Percentiles rank a stretch among this genome's conserved stretches.
phyloP scores from a whole-genome alignment of 2,329 filamentous ascomycete genomes.

The Pyrenophora tritici-repentis region DNA sequence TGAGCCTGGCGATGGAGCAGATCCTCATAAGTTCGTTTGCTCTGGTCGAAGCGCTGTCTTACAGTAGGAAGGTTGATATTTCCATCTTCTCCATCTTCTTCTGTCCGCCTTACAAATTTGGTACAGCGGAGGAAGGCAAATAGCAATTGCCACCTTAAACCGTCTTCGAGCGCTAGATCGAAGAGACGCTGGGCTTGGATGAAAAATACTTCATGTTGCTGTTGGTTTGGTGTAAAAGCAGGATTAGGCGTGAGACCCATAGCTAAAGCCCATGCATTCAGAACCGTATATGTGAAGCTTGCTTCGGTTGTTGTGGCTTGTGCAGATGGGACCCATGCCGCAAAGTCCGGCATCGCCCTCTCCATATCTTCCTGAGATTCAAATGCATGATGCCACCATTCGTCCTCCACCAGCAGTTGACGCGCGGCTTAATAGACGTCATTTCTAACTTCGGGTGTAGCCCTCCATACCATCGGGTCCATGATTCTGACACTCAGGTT shows the following conservation, averaged over 20 bases:
- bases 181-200: slow-evolving; percentile 12
- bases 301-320: neutral
- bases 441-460: neutral
- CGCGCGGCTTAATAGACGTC: neutral
- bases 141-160: slow-evolving; percentile 16
- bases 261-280: slow-evolving; percentile 27
- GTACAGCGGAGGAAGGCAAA: slow-evolving; percentile 15
- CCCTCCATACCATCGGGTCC: slow-evolving; percentile 12
- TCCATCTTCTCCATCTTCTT: neutral
- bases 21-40: neutral
- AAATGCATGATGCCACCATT: slow-evolving; percentile 3
- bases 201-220: slow-evolving; percentile 6
- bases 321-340: slow-evolving; percentile 9
- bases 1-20: neutral
- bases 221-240: slow-evolving; percentile 1
- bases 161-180: slow-evolving; percentile 2
- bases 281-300: slow-evolving; percentile 8
- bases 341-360: neutral
- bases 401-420: neutral
- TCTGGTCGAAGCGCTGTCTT: slow-evolving; percentile 11
- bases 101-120: slow-evolving; percentile 3
- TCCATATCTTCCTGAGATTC: neutral
- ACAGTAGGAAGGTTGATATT: neutral
- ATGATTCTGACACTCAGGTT: slow-evolving; percentile 12
- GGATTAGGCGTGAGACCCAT: slow-evolving; percentile 19